A percentile compares a stretch with the other conserved stretches of the same genome.
These are phyloP conservation scores for Termitomyces titanicus DNA, from an alignment of 768 basidiomycete species.

Conservation along the genomic window DNA sequence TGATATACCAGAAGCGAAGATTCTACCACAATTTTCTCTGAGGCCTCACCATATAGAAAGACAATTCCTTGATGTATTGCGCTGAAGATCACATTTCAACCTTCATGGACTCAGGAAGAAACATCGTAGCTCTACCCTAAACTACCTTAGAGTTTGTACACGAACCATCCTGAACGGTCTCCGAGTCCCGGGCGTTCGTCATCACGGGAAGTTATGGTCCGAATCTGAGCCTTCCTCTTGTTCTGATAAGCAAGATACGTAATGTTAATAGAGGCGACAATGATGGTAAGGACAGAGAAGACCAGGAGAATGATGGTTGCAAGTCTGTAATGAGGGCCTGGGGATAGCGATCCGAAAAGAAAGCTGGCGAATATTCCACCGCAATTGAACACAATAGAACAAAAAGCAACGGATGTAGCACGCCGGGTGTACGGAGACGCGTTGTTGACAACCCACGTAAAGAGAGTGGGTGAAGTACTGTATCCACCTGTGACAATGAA, in stretches of 20 bases:
- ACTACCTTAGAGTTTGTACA: neutral
- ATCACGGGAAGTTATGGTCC: neutral
- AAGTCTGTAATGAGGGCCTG: neutral
- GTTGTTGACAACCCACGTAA: conserved; percentile 63
- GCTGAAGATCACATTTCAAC: no score
- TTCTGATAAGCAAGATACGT: neutral
- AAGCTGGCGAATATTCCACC: conserved; percentile 62
- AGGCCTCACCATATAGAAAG: no score
- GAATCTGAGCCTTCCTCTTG: neutral
- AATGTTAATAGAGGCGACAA: neutral
- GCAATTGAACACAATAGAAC: conserved; percentile 53
- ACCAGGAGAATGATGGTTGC: neutral
- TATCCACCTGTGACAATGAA: conserved; percentile 53
- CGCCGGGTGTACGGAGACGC: conserved; percentile 51
- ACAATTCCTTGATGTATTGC: no score
- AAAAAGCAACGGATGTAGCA: conserved; percentile 54
- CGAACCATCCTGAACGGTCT: neutral
- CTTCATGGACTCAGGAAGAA: no score
- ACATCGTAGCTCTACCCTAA: no score
- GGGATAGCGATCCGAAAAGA: conserved; percentile 34
- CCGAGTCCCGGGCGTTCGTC: neutral
- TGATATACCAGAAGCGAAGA: no score
- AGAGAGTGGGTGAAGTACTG: conserved; percentile 46
- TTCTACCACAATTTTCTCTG: no score
- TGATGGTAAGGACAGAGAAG: neutral